phyloP scores from a whole-genome alignment of 2,329 filamentous ascomycete genomes.

The Plenodomus lindquistii region DNA sequence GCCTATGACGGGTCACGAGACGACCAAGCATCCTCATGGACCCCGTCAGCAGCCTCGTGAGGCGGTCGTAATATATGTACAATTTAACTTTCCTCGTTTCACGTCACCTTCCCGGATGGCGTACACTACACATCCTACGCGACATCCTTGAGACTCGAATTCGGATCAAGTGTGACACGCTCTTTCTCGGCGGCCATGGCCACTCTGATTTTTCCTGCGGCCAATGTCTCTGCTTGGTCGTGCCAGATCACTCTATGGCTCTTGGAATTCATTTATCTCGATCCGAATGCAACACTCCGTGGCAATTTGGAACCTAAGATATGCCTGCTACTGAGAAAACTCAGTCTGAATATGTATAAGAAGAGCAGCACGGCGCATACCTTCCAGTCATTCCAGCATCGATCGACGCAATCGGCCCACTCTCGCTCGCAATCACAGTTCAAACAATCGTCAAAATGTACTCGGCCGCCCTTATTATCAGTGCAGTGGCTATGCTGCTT shows the following conservation, averaged over 20 bases:
- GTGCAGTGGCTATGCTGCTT: constrained; percentile 22
- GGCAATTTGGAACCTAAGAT: not conserved
- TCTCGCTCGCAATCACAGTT: not conserved
- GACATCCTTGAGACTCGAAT: not conserved
- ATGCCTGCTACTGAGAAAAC: not conserved
- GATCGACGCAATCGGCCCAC: not conserved
- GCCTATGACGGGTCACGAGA: not conserved
- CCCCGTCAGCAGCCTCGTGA: not conserved
- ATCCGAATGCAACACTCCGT: not conserved
- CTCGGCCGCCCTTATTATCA: constrained; percentile 20
- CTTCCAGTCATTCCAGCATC: not conserved
- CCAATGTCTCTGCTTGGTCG: not conserved
- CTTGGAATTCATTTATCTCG: not conserved
- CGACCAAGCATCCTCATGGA: not conserved
- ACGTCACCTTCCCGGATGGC: not conserved
- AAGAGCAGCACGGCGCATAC: not conserved
- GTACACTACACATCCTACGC: not conserved
- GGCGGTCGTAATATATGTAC: not conserved
- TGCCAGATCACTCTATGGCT: not conserved
- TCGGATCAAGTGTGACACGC: not conserved
- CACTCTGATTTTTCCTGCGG: not conserved
- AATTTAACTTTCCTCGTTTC: not conserved
- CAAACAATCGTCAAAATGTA: constrained; percentile 17
- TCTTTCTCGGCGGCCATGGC: not conserved
- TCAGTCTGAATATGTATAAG: not conserved